Conservation (phyloP, 129 eudicot species). For the Saussurea involucrata region DNA sequence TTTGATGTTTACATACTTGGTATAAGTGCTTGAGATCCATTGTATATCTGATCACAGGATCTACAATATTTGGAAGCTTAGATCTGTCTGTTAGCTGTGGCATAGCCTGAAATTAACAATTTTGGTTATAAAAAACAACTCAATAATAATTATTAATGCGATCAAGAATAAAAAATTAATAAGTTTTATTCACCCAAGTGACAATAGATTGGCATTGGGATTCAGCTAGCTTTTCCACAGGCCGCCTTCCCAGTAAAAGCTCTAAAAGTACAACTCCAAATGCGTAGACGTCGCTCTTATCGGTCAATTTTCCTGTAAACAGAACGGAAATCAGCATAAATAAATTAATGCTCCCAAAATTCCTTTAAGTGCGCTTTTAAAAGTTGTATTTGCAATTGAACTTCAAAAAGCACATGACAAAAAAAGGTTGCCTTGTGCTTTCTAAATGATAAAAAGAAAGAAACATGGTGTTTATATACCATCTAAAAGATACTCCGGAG, state of each 20-base stretch:
- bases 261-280: slow-evolving; percentile 77
- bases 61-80: slow-evolving; percentile 76
- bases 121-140: background rate
- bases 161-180: background rate
- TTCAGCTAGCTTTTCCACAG: slow-evolving; percentile 69
- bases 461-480: slow-evolving; percentile 27
- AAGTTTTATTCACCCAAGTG: slow-evolving; percentile 77
- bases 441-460: background rate
- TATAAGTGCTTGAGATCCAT: slow-evolving; percentile 91
- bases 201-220: slow-evolving; percentile 81
- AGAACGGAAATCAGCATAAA: background rate
- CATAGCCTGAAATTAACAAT: slow-evolving; percentile 58
- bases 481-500: slow-evolving; percentile 88
- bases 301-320: slow-evolving; percentile 58
- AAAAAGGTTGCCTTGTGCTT: background rate
- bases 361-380: background rate
- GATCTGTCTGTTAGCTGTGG: slow-evolving; percentile 79
- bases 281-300: slow-evolving; percentile 71
- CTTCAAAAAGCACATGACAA: background rate
- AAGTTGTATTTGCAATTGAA: background rate
- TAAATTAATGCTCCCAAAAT: background rate
- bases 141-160: background rate
- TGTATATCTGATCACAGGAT: slow-evolving; percentile 70
- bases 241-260: slow-evolving; percentile 73
- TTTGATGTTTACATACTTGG: slow-evolving; percentile 46